Evolutionary conservation across 257 asterid species (phyloP).

Genomic region (Solanum tarapatanum): DNA sequence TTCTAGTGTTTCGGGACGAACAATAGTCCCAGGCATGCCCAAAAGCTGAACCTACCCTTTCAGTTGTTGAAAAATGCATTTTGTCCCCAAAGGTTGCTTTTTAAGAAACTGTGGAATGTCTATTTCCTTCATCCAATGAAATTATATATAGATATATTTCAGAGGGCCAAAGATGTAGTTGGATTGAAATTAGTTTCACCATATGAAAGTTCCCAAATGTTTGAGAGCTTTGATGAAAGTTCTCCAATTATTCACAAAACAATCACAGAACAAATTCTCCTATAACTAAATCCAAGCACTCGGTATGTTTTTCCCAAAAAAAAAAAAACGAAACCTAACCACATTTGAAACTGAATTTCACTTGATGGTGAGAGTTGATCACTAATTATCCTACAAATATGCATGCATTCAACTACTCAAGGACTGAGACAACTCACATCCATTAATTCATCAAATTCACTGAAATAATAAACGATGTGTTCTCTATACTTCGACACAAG

Average conservation of each 20-base stretch:
- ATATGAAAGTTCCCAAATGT: neutral
- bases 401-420: neutral
- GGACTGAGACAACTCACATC: neutral
- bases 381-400: neutral
- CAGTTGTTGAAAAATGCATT: neutral
- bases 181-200: neutral
- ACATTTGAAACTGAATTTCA: neutral
- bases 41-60: neutral
- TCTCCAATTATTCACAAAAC: neutral
- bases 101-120: neutral
- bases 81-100: neutral
- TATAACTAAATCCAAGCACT: neutral
- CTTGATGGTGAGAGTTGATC: neutral
- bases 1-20: neutral
- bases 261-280: neutral
- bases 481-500: neutral
- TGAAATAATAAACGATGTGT: neutral
- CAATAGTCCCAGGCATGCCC: neutral
- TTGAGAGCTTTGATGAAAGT: neutral
- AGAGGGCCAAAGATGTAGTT: neutral
- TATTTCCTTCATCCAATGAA: neutral
- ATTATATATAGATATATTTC: neutral
- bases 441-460: neutral
- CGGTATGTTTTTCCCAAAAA: neutral
- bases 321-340: neutral